Evolutionary conservation across 768 basidiomycete genomes (phyloP).

Genomic region (Coprinopsis cinerea): DNA sequence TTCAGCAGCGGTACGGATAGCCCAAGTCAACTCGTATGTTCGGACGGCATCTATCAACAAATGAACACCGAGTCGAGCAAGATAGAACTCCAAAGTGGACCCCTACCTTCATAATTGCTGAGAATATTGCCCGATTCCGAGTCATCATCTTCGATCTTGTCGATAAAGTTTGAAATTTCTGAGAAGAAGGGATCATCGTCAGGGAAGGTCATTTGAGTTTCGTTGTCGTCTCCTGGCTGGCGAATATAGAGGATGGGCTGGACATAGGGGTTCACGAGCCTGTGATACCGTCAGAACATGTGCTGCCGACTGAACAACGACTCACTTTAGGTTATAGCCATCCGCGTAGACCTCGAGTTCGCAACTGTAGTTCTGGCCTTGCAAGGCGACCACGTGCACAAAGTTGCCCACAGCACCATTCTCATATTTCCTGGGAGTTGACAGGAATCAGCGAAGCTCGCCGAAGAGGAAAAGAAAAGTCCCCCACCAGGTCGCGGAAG

Average conservation of each 20-base stretch:
- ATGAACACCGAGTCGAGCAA: too few relatives aligned
- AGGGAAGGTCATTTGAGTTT: conserved; percentile 63
- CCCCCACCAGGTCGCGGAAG: conserved; percentile 78
- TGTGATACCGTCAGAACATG: conserved; percentile 20
- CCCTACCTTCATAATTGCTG: conserved; percentile 75
- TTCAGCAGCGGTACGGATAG: conserved; percentile 78
- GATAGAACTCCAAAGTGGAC: too few relatives aligned
- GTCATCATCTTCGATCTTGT: conserved; percentile 74
- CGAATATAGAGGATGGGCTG: conserved; percentile 85
- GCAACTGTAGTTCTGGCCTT: conserved; percentile 90
- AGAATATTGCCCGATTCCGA: conserved; percentile 76
- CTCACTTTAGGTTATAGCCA: conserved; percentile 81
- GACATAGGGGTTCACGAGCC: conserved; percentile 90
- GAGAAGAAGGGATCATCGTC: conserved; percentile 94
- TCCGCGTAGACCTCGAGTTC: conserved; percentile 93
- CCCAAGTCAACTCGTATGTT: conserved; percentile 92
- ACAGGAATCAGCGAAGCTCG: background rate
- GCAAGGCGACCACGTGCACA: conserved; percentile 85
- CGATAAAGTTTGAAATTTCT: conserved; percentile 84
- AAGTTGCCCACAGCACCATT: conserved; percentile 92
- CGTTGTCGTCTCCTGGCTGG: conserved; percentile 72
- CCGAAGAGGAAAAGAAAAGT: background rate
- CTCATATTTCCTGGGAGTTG: conserved; percentile 75
- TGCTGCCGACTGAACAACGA: background rate
- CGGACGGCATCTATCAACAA: conserved; percentile 64